Evolutionary conservation across 2,329 filamentous ascomycete genomes (phyloP).

Genomic region (Chaetomium olivaceum): DNA sequence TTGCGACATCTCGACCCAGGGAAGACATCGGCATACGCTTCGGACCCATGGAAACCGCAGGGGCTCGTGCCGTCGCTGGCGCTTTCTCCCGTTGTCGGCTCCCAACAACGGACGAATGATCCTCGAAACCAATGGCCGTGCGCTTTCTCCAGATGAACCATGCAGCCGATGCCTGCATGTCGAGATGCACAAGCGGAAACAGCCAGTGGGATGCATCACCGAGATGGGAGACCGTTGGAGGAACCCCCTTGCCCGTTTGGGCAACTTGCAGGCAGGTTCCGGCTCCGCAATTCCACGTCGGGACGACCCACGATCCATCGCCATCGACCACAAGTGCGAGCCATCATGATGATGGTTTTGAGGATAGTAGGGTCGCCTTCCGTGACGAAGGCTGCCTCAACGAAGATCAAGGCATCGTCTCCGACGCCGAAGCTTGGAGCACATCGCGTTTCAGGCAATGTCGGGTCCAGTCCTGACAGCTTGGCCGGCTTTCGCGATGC

Average conservation of each 20-base stretch:
- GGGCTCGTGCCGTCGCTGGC: neutral
- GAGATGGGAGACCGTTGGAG: conserved; percentile 24
- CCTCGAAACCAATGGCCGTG: conserved; percentile 18
- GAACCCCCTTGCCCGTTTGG: conserved; percentile 20
- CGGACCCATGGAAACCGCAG: neutral
- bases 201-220: conserved; percentile 32
- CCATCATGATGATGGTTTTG: neutral
- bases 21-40: neutral
- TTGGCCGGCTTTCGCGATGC: conserved; percentile 1
- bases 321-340: neutral
- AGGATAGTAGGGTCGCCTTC: neutral
- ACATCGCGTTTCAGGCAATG: conserved; percentile 27
- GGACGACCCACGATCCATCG: neutral
- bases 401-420: neutral
- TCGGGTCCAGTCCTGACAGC: neutral
- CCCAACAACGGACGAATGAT: conserved; percentile 19
- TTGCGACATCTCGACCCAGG: neutral
- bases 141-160: conserved; percentile 21
- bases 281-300: conserved; percentile 23
- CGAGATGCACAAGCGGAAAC: conserved; percentile 25
- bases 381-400: neutral
- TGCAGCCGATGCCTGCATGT: conserved; percentile 26
- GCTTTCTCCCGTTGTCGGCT: conserved; percentile 8
- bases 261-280: conserved; percentile 18
- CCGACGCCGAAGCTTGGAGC: conserved; percentile 9